Percentiles rank a stretch among this genome's conserved stretches.
phyloP scores from a whole-genome alignment of 306 rosid species.

The Trifolium subterraneum region DNA sequence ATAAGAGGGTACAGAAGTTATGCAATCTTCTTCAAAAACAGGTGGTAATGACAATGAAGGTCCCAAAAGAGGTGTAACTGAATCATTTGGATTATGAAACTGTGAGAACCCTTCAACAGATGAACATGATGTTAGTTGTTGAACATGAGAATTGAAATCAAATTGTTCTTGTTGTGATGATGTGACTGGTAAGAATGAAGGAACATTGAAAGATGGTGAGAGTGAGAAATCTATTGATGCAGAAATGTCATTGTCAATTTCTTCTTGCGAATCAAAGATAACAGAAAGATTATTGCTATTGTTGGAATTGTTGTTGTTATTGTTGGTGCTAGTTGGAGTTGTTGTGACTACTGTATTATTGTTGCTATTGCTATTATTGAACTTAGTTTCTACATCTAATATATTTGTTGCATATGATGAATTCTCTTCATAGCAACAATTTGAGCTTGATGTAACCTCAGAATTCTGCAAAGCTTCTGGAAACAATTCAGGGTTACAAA shows the following conservation, averaged over 20 bases:
- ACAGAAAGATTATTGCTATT: conserved; percentile 57
- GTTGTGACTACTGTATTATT: conserved; percentile 43
- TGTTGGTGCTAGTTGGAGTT: conserved; percentile 44
- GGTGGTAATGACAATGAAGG: conserved; percentile 62
- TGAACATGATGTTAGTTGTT: conserved; percentile 53
- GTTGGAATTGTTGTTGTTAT: conserved; percentile 43
- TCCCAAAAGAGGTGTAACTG: conserved; percentile 57
- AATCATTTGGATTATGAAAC: conserved; percentile 47
- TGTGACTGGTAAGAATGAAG: conserved; percentile 45
- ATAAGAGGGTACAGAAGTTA: conserved; percentile 79
- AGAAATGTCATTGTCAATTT: conserved; percentile 82
- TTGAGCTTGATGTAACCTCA: conserved; percentile 82
- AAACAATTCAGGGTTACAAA: conserved; percentile 73
- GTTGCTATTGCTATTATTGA: conserved; percentile 48
- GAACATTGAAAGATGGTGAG: conserved; percentile 60
- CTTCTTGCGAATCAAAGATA: conserved; percentile 80
- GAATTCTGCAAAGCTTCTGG: conserved; percentile 77
- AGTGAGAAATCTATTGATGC: conserved; percentile 86
- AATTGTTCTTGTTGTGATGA: conserved; percentile 58
- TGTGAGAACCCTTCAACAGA: conserved; percentile 69
- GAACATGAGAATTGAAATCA: conserved; percentile 62
- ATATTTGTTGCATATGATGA: conserved; percentile 63
- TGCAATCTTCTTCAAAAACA: conserved; percentile 80
- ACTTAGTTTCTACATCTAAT: conserved; percentile 58
- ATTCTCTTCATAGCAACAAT: conserved; percentile 82